Conservation (phyloP, 768 basidiomycete genomes). For the Roridomyces roridus region DNA sequence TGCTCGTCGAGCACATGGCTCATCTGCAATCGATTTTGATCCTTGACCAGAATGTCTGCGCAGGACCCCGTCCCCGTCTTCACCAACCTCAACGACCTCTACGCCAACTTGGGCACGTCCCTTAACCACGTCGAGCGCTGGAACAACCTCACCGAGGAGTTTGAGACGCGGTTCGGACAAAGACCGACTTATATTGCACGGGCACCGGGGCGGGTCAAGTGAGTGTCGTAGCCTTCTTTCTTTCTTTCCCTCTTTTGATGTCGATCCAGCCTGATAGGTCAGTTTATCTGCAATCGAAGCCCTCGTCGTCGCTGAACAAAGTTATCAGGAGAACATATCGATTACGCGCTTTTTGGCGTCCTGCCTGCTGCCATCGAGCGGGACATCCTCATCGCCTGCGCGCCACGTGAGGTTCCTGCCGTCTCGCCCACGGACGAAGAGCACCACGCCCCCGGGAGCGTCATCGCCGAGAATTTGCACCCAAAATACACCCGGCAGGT, state of each 20-base stretch:
- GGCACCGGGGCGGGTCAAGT: conserved; percentile 87
- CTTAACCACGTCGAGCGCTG: conserved; percentile 65
- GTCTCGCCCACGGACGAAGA: conserved; percentile 28
- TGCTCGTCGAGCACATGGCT: too few relatives aligned
- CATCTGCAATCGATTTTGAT: too few relatives aligned
- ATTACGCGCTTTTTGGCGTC: conserved; percentile 84
- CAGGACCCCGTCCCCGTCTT: conserved; percentile 67
- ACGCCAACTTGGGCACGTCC: conserved; percentile 57
- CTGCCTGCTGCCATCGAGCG: conserved; percentile 86
- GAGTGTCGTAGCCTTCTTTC: conserved; percentile 27
- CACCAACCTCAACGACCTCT: conserved; percentile 60
- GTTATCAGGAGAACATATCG: conserved; percentile 78
- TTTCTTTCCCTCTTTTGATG: not conserved
- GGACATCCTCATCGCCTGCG: conserved; percentile 83
- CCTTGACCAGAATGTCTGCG: conserved; percentile 49
- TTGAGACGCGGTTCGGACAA: conserved; percentile 66
- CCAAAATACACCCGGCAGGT: conserved; percentile 61
- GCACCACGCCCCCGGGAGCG: conserved; percentile 53
- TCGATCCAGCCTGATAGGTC: conserved; percentile 50
- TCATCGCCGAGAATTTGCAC: conserved; percentile 68
- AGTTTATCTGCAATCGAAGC: conserved; percentile 5
- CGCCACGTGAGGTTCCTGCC: conserved; percentile 42
- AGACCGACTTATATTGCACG: conserved; percentile 74
- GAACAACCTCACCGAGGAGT: conserved; percentile 66
- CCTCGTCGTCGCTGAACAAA: conserved; percentile 1